Evolutionary conservation across 2,329 filamentous ascomycete species (phyloP).

Genomic region (Aspergillus sp.): DNA sequence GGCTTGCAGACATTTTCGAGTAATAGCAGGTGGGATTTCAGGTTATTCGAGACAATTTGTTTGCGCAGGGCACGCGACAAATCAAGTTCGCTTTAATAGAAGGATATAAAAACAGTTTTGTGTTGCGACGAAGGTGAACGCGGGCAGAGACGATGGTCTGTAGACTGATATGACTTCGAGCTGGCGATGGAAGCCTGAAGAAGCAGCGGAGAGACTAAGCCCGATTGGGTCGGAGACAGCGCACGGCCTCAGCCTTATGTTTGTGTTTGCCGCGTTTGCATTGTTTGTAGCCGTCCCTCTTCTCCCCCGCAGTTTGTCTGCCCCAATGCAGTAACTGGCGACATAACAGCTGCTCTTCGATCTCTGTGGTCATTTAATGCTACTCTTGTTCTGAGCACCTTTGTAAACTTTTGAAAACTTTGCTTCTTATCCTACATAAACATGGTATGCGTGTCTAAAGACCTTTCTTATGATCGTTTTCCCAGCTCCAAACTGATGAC

Average conservation of each 20-base stretch:
- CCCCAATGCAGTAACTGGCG: neutral
- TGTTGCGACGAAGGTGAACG: neutral
- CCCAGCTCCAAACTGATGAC: too few relatives aligned
- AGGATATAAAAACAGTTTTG: neutral
- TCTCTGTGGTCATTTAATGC: too few relatives aligned
- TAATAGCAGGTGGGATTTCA: too few relatives aligned
- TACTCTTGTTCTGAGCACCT: neutral
- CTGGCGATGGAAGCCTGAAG: constrained; percentile 12
- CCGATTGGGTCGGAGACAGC: constrained; percentile 2
- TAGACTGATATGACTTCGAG: neutral
- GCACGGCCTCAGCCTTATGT: constrained; percentile 7
- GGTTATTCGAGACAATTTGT: neutral
- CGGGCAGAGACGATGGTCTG: neutral
- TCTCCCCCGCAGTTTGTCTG: constrained; percentile 26
- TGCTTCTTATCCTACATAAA: neutral
- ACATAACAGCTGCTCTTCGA: too few relatives aligned
- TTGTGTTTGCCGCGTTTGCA: constrained; percentile 16
- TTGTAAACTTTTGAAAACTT: neutral
- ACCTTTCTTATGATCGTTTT: too few relatives aligned
- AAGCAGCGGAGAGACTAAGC: constrained; percentile 9
- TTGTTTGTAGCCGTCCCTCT: constrained; percentile 13
- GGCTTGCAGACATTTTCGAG: constrained; percentile 37
- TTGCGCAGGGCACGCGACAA: too few relatives aligned
- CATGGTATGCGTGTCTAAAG: too few relatives aligned
- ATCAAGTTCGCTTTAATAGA: neutral